These are phyloP conservation scores for Coniochaeta ligniaria DNA, from an alignment of 2,329 filamentous ascomycete genomes.

Conservation along the genomic window DNA sequence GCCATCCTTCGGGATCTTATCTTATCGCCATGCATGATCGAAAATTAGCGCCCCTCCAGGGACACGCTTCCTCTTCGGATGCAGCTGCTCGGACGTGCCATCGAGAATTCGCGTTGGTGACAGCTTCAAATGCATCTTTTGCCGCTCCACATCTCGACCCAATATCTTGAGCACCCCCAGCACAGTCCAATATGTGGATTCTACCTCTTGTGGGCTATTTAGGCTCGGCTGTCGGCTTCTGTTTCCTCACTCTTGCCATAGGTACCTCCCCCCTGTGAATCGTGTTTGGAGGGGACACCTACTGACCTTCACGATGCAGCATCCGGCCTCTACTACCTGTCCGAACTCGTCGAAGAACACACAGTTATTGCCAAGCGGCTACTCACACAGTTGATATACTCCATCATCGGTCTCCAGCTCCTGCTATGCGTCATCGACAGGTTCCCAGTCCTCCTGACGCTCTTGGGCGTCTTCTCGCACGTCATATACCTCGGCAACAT, in stretches of 20 bases:
- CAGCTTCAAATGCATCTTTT: background rate
- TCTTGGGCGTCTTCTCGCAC: conserved; percentile 74
- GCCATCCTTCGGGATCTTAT: background rate
- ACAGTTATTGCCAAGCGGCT: conserved; percentile 86
- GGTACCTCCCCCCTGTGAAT: conserved; percentile 40
- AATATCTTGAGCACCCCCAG: conserved; percentile 1
- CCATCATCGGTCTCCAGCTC: conserved; percentile 65
- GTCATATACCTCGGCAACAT: conserved; percentile 85
- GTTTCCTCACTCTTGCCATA: conserved; percentile 90
- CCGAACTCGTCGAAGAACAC: conserved; percentile 95
- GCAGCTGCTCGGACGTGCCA: background rate
- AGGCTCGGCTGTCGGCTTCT: conserved; percentile 82
- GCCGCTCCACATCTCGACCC: background rate
- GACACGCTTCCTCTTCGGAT: background rate
- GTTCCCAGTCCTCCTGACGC: conserved; percentile 70
- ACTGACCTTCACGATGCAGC: conserved; percentile 41
- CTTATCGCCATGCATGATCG: background rate
- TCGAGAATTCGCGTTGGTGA: background rate
- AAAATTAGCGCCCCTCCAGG: background rate
- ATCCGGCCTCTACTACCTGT: conserved; percentile 97
- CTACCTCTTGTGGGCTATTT: conserved; percentile 85
- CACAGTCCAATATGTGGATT: conserved; percentile 74
- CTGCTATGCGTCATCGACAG: conserved; percentile 74
- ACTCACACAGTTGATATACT: conserved; percentile 79
- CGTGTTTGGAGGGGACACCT: background rate